A percentile compares a stretch with the other conserved stretches of the same genome.
phyloP scores from a whole-genome alignment of 2,329 filamentous ascomycete species.

The Paraconiothyrium sp. region DNA sequence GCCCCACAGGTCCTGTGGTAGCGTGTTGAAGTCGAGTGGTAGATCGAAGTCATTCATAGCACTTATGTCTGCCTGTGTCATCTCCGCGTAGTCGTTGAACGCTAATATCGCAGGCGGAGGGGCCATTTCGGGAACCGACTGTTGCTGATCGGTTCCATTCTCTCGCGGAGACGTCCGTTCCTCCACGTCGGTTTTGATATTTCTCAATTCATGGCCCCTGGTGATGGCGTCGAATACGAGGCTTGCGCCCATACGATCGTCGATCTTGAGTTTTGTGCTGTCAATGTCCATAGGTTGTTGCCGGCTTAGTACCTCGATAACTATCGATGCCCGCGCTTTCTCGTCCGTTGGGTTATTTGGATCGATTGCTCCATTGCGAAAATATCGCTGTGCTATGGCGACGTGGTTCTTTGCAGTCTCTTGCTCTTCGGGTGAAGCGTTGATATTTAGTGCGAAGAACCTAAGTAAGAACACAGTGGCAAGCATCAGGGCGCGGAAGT shows the following conservation, averaged over 20 bases:
- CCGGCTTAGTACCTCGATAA: slow-evolving; percentile 28
- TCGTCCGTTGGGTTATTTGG: slow-evolving; percentile 24
- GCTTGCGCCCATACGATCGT: slow-evolving; percentile 33
- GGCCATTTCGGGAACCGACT: not conserved
- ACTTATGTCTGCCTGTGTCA: slow-evolving; percentile 15
- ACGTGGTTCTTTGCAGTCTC: slow-evolving; percentile 37
- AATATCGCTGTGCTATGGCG: slow-evolving; percentile 30
- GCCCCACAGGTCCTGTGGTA: slow-evolving; percentile 35
- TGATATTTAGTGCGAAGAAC: slow-evolving; percentile 34
- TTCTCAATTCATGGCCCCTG: slow-evolving; percentile 27
- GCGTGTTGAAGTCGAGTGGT: slow-evolving; percentile 27
- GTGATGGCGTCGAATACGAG: slow-evolving; percentile 32
- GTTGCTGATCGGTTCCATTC: not conserved
- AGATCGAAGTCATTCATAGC: slow-evolving; percentile 18
- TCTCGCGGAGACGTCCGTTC: slow-evolving; percentile 16
- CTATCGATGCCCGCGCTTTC: slow-evolving; percentile 21
- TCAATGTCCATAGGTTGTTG: slow-evolving; percentile 30
- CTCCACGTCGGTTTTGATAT: slow-evolving; percentile 20
- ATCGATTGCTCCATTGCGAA: slow-evolving; percentile 23
- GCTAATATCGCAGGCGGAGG: slow-evolving; percentile 6
- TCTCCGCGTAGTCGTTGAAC: slow-evolving; percentile 5
- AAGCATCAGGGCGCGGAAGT: slow-evolving; percentile 29
- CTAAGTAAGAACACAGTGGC: slow-evolving; percentile 33
- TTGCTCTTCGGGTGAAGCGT: slow-evolving; percentile 30
- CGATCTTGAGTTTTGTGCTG: slow-evolving; percentile 25